Evolutionary conservation across 2,329 filamentous ascomycete genomes (phyloP).

Genomic region (Myriangium duriaei): DNA sequence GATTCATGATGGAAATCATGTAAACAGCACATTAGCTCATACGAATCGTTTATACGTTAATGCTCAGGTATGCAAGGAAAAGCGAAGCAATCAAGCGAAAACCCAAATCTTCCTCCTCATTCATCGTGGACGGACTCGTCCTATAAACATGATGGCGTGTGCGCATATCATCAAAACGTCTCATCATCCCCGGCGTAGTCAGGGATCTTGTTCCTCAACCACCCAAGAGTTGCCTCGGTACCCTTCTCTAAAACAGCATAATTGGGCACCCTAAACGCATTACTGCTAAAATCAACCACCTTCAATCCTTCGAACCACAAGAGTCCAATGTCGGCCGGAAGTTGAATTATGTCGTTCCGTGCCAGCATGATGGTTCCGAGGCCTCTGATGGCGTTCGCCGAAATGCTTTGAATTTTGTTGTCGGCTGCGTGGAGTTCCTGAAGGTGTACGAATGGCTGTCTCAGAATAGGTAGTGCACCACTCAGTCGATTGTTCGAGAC

Average conservation of each 20-base stretch:
- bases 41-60: no score
- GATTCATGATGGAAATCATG: not conserved
- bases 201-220: conserved; percentile 66
- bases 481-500: conserved; percentile 72
- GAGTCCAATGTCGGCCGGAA: conserved; percentile 71
- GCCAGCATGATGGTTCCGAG: conserved; percentile 64
- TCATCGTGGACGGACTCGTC: no score
- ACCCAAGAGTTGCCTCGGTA: conserved; percentile 70
- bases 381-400: conserved; percentile 61
- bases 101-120: no score
- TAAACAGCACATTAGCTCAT: no score
- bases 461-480: conserved; percentile 51
- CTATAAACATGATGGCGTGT: no score
- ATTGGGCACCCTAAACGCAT: conserved; percentile 76
- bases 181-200: conserved; percentile 18
- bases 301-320: conserved; percentile 54
- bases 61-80: no score
- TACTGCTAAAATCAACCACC: conserved; percentile 67
- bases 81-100: no score
- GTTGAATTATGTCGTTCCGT: conserved; percentile 72
- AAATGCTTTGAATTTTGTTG: conserved; percentile 58
- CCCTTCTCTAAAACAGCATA: conserved; percentile 76
- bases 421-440: conserved; percentile 61
- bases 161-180: conserved; percentile 9
- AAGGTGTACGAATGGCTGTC: conserved; percentile 56